Percentiles rank a stretch among this genome's conserved stretches.
phyloP scores from a whole-genome alignment of 495 filamentous ascomycete genomes.

The Thozetella sp. region DNA sequence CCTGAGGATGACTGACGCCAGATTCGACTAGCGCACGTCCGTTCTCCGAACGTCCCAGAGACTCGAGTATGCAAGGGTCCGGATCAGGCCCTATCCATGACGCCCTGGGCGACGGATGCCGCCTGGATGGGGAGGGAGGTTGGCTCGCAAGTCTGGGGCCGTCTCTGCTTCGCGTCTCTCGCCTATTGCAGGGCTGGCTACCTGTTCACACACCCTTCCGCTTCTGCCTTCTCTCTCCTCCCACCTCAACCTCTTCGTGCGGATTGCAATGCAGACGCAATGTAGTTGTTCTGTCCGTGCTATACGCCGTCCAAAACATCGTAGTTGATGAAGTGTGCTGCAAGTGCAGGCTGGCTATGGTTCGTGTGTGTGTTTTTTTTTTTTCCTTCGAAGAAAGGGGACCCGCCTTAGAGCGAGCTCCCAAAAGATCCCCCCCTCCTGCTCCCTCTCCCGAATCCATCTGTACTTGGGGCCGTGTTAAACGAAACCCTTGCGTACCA shows the following conservation, averaged over 20 bases:
- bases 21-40: constrained; percentile 66
- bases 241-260: no score
- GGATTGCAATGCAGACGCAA: no score
- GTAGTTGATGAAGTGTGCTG: no score
- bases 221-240: neutral
- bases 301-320: no score
- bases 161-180: neutral
- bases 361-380: neutral
- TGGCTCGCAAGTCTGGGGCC: neutral
- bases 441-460: neutral
- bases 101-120: neutral
- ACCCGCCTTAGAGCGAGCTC: no score
- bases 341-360: no score
- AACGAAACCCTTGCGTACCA: neutral
- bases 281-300: no score
- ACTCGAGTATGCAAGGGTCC: neutral
- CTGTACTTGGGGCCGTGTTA: neutral
- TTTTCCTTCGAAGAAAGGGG: no score
- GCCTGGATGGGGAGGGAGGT: neutral
- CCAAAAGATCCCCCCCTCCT: neutral
- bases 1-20: constrained; percentile 31
- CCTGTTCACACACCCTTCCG: no score
- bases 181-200: no score
- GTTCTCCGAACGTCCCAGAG: constrained; percentile 3
- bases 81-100: neutral